Conservation (phyloP, 1,284 basidiomycete species). For the Cutaneotrichosporon sp. region DNA sequence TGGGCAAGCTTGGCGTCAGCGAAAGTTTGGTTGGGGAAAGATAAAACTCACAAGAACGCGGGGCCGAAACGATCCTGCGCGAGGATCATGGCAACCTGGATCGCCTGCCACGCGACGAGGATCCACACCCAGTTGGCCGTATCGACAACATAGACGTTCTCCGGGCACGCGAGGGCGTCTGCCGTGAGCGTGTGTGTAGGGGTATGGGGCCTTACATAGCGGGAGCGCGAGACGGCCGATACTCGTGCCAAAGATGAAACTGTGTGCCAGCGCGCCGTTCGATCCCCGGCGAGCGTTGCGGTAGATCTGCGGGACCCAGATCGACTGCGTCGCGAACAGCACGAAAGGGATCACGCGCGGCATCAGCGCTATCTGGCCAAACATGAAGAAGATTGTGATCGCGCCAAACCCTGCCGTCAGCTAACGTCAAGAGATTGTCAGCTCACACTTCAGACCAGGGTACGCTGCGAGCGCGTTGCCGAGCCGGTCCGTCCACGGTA, state of each 20-base stretch:
- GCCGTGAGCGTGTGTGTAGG: slow-evolving; percentile 4
- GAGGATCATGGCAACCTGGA: slow-evolving; percentile 63
- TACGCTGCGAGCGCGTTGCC: slow-evolving; percentile 10
- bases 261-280: slow-evolving; percentile 60
- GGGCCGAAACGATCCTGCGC: slow-evolving; percentile 74
- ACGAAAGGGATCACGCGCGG: slow-evolving; percentile 66
- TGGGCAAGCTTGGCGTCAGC: slow-evolving; percentile 1
- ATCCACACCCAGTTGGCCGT: slow-evolving; percentile 61
- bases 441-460: slow-evolving; percentile 1
- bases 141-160: slow-evolving; percentile 75
- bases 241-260: slow-evolving; percentile 74
- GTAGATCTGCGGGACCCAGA: slow-evolving; percentile 78
- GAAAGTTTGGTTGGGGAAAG: background rate
- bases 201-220: slow-evolving; percentile 58
- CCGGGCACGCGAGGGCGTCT: slow-evolving; percentile 77
- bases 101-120: slow-evolving; percentile 58
- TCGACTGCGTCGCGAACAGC: slow-evolving; percentile 65
- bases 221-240: slow-evolving; percentile 64
- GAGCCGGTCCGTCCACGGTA: slow-evolving; percentile 12
- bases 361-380: slow-evolving; percentile 66
- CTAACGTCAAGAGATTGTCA: background rate
- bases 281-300: slow-evolving; percentile 67
- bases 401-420: slow-evolving; percentile 8
- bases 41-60: slow-evolving; percentile 66
- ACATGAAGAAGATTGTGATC: slow-evolving; percentile 57